A percentile compares a stretch with the other conserved stretches of the same genome.
These are phyloP conservation scores for Talaromyces adpressus DNA, from an alignment of 495 filamentous ascomycete genomes.

Conservation along the genomic window DNA sequence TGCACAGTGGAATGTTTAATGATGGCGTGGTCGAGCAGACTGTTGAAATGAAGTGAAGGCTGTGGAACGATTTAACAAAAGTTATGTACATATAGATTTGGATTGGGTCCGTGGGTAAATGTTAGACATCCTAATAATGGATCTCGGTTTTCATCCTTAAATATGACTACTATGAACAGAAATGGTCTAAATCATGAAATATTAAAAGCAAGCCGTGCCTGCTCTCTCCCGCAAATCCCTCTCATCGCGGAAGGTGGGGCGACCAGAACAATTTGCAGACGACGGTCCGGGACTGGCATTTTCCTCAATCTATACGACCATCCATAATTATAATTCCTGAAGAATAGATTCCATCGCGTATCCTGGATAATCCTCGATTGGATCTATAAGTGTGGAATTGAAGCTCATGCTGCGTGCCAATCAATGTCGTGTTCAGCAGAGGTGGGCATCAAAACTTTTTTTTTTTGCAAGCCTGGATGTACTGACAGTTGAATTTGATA, in stretches of 20 bases:
- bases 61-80: background rate
- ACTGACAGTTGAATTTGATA: conserved; percentile 8
- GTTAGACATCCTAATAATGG: background rate
- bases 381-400: background rate
- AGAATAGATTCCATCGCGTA: too few species aligned
- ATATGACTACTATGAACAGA: background rate
- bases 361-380: too few species aligned
- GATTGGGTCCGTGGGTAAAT: background rate
- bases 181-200: background rate
- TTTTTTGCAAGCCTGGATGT: background rate
- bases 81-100: background rate
- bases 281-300: background rate
- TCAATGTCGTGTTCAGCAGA: background rate
- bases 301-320: background rate
- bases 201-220: background rate
- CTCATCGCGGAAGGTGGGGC: background rate
- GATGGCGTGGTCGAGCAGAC: background rate
- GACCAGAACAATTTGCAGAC: background rate
- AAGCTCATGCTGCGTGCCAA: background rate
- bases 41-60: background rate
- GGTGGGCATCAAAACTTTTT: background rate
- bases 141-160: background rate
- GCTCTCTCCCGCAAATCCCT: background rate
- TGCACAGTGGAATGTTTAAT: conserved; percentile 3
- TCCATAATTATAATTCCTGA: too few species aligned